Conservation (phyloP, 2,329 filamentous ascomycete genomes). For the Paracoccidioides lutzii region DNA sequence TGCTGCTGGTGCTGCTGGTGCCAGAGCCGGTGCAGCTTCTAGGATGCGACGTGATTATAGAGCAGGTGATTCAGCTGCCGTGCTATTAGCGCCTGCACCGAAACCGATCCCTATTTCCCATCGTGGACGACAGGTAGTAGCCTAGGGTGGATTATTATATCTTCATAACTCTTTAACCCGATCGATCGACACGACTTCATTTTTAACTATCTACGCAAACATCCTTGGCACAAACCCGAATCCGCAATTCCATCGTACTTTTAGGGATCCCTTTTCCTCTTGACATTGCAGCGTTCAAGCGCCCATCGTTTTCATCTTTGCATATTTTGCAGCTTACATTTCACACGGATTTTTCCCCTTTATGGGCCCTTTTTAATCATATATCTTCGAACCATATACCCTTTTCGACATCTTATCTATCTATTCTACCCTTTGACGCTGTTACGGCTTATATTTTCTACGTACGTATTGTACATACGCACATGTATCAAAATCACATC, state of each 20-base stretch:
- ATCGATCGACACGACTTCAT: background rate
- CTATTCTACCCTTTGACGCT: background rate
- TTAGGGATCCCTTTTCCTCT: too few relatives aligned
- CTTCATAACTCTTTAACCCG: background rate
- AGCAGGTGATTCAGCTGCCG: background rate
- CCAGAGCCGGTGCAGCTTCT: background rate
- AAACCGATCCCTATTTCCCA: constrained; percentile 13
- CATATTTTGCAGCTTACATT: too few relatives aligned
- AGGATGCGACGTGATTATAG: background rate
- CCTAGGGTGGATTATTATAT: background rate
- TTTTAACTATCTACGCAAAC: background rate
- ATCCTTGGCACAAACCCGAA: background rate
- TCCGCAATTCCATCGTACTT: too few relatives aligned
- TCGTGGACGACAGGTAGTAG: constrained; percentile 6
- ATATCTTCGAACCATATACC: background rate
- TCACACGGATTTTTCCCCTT: too few relatives aligned
- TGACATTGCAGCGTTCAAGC: too few relatives aligned
- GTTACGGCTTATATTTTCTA: background rate
- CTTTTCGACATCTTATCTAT: background rate
- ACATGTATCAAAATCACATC: too few relatives aligned
- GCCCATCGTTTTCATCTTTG: too few relatives aligned
- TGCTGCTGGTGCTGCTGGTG: background rate
- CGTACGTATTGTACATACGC: too few relatives aligned
- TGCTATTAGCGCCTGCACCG: constrained; percentile 4
- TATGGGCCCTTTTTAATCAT: background rate